Percentiles rank a stretch among this genome's conserved stretches.
Evolutionary conservation across 2,329 filamentous ascomycete genomes (phyloP).

Genomic region (Phyllosticta citriasiana): DNA sequence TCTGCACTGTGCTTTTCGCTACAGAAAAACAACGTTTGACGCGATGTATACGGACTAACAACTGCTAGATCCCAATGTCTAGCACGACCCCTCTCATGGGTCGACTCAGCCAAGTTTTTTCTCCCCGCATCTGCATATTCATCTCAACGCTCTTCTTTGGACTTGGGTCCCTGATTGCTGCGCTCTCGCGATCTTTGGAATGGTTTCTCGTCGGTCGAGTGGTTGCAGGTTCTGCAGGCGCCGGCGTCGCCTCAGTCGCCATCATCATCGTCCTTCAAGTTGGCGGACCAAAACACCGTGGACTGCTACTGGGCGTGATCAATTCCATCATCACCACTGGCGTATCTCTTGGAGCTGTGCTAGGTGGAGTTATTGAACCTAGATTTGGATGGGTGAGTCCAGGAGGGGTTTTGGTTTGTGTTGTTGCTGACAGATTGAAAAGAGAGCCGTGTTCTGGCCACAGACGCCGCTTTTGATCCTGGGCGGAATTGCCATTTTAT

Average conservation of each 20-base stretch:
- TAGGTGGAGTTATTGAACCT: conserved; percentile 56
- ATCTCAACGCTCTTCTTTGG: conserved; percentile 49
- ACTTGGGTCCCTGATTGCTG: conserved; percentile 55
- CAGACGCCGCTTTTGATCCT: conserved; percentile 57
- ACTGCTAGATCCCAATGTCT: conserved; percentile 25
- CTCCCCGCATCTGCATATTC: conserved; percentile 55
- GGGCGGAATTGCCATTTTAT: conserved; percentile 52
- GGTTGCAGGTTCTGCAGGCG: conserved; percentile 58
- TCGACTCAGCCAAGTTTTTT: conserved; percentile 64
- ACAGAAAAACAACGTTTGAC: neutral
- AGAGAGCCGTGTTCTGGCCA: conserved; percentile 63
- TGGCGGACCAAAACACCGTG: conserved; percentile 55
- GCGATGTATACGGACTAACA: neutral
- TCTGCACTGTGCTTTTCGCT: neutral
- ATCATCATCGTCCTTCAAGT: conserved; percentile 71
- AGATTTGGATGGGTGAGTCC: conserved; percentile 57
- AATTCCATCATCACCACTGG: conserved; percentile 66
- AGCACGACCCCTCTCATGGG: conserved; percentile 59
- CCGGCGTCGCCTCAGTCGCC: conserved; percentile 61
- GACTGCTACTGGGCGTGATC: conserved; percentile 62
- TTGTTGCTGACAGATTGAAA: conserved; percentile 7
- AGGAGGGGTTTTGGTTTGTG: neutral
- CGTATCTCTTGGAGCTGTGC: conserved; percentile 59
- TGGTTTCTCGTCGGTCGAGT: conserved; percentile 60
- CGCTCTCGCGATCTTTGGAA: conserved; percentile 47